These are phyloP conservation scores for Terana coerulea DNA, from an alignment of 768 basidiomycete genomes.

Conservation along the genomic window DNA sequence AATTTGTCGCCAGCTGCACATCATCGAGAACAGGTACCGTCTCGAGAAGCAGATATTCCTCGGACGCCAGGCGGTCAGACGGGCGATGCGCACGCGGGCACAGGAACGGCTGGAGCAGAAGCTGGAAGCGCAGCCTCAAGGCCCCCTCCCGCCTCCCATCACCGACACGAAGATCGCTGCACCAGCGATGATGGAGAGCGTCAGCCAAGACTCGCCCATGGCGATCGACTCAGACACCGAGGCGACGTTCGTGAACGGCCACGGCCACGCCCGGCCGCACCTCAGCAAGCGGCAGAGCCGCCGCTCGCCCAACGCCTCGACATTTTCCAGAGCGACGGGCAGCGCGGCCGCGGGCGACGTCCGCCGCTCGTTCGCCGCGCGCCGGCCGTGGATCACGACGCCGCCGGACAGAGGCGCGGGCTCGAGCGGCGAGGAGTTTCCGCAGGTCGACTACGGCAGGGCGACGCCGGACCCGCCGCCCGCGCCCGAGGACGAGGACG, in stretches of 20 bases:
- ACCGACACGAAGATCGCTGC: conserved; percentile 23
- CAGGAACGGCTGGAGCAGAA: conserved; percentile 21
- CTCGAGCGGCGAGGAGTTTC: conserved; percentile 12
- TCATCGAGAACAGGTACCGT: conserved; percentile 87
- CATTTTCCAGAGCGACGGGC: not conserved
- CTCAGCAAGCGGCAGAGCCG: not conserved
- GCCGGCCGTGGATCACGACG: not conserved
- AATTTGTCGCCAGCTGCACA: conserved; percentile 61
- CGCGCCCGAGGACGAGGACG: not conserved
- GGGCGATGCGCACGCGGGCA: conserved; percentile 36
- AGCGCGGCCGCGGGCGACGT: not conserved
- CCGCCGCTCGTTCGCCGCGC: not conserved
- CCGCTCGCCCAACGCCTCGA: not conserved
- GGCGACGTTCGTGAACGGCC: conserved; percentile 19
- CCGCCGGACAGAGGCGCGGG: not conserved
- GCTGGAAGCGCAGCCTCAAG: conserved; percentile 20
- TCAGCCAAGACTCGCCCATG: conserved; percentile 44
- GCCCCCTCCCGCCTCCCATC: conserved; percentile 20
- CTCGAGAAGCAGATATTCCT: conserved; percentile 81
- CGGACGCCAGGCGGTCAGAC: conserved; percentile 72
- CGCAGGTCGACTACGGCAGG: conserved; percentile 11
- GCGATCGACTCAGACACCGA: conserved; percentile 82
- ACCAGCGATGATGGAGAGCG: conserved; percentile 5
- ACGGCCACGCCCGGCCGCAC: not conserved
- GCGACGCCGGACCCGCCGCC: conserved; percentile 14